These are phyloP conservation scores for Eragrostis nindensis DNA, from an alignment of 176 grass and related monocot genomes.

Conservation along the genomic window DNA sequence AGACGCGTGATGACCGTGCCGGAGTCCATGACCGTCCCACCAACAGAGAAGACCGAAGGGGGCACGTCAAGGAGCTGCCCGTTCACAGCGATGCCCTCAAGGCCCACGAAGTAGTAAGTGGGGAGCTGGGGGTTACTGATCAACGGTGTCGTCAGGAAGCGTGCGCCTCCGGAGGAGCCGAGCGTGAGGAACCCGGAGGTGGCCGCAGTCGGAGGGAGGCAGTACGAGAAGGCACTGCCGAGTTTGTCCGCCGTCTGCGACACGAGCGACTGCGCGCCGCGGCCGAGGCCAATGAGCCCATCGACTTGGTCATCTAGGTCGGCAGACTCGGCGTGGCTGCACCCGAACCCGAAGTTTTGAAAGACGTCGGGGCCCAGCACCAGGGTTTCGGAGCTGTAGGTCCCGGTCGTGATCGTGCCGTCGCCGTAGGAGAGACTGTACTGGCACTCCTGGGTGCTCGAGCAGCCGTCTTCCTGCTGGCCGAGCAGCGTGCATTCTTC, in stretches of 20 bases:
- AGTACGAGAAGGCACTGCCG: neutral
- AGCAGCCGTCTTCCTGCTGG: neutral
- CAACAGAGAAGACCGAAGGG: neutral
- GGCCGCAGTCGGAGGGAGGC: neutral
- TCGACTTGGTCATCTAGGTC: neutral
- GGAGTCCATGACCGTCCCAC: neutral
- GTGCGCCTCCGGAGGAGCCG: neutral
- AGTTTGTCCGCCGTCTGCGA: neutral
- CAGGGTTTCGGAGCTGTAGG: neutral
- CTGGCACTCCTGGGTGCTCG: neutral
- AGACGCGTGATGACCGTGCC: neutral
- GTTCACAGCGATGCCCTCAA: neutral
- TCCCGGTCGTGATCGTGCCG: neutral
- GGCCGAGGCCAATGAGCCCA: neutral
- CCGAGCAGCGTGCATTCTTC: neutral
- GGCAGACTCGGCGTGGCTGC: neutral
- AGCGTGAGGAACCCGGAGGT: neutral
- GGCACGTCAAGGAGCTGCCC: neutral
- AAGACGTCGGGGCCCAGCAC: neutral
- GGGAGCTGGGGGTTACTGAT: accelerated
- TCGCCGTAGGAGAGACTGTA: neutral
- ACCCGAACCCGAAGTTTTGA: neutral
- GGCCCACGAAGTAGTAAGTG: neutral
- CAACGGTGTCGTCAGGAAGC: neutral
- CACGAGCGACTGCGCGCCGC: neutral